Evolutionary conservation across 495 filamentous ascomycete species (phyloP).

Genomic region (Penicillium silybi): DNA sequence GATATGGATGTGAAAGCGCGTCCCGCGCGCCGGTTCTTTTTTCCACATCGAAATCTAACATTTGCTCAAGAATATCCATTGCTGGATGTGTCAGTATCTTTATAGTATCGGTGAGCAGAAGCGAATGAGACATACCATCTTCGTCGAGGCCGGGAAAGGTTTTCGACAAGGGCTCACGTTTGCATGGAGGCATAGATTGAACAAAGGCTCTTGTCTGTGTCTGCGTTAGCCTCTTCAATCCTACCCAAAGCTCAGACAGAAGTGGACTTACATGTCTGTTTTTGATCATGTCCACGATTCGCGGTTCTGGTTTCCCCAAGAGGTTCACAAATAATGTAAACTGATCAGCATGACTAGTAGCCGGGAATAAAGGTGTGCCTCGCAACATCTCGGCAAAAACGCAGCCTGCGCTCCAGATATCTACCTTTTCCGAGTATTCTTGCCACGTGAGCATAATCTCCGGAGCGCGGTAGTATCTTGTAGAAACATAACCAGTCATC

Average conservation of each 20-base stretch:
- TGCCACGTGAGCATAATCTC: conserved; percentile 94
- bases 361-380: conserved; percentile 89
- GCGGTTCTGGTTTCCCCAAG: conserved; percentile 71
- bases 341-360: conserved; percentile 69
- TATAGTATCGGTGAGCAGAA: neutral
- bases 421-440: conserved; percentile 91
- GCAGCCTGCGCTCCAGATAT: conserved; percentile 94
- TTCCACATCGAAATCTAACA: conserved; percentile 88
- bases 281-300: neutral
- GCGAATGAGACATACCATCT: neutral
- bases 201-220: neutral
- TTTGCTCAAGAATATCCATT: conserved; percentile 36
- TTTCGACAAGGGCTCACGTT: neutral
- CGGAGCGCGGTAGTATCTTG: conserved; percentile 88
- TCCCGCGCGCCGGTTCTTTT: conserved; percentile 74
- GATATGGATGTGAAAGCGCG: conserved; percentile 77
- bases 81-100: neutral
- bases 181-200: neutral
- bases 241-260: neutral
- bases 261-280: neutral
- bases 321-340: conserved; percentile 93
- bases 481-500: conserved; percentile 96
- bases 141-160: neutral
- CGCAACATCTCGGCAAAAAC: conserved; percentile 97
- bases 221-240: neutral